Evolutionary conservation across 164 flowering plant genomes (phyloP), one percentile per base, ranked within the genome.

Genomic region (Vitis riparia): DNA sequence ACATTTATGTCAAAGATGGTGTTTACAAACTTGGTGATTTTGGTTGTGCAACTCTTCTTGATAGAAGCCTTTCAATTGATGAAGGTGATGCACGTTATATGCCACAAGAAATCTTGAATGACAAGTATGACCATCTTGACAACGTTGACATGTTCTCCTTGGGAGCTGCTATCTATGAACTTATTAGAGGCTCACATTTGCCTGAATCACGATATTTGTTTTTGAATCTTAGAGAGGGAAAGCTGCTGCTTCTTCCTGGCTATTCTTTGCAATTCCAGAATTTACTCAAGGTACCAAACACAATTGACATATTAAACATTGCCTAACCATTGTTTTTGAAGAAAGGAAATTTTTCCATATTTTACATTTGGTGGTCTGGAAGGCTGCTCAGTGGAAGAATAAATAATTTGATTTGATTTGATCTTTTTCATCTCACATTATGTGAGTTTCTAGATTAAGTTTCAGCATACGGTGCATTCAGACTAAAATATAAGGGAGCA

Each of bases 71-170:
- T 58, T 90, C 97, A 10, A 79, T 93, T 69, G 99, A 95, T 76
- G 98, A 93, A 76, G 98, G 99, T 2, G 99, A 93, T 86, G 96
- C 94, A 27, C 89, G 98, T 1, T 95, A 95, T 75, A 90, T 91
- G 98, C 97, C 99, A 70, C 92, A 78, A 65, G 98, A 95, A 83
- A 89, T 95, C 62, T 74, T 95, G 62, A 95, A 91, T 70, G 97
- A 91, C 64, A 80, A 85, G 23, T 89, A 86, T 74, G 97, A 95
- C 73, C 77, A 89, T 73, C 91, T 95, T 17, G 91, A 91, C 73
- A 91, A 90, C 76, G 97, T 88, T 58, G 99, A 91, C 73, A 85
- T 95, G 58, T 95, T 90, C 82, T 95, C 97, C 12, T 63, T 95
- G 72, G 99, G 98, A 64, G 97, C 81, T 69, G 57, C 97, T 50